Evolutionary conservation across 495 filamentous ascomycete genomes (phyloP).

Genomic region (Darksidea phi): DNA sequence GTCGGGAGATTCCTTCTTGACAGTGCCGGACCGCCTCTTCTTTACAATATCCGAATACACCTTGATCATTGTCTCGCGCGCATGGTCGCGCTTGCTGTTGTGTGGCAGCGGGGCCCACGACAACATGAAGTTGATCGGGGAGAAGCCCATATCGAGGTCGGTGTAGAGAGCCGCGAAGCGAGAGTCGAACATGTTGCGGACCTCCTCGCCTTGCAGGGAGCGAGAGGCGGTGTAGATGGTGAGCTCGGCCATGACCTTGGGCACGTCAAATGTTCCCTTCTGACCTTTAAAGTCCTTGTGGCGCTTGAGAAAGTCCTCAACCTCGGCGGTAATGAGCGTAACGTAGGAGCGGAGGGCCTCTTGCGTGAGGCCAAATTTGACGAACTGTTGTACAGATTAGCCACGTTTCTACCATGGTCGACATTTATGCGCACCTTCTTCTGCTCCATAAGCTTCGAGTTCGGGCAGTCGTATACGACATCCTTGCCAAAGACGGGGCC

Average conservation of each 20-base stretch:
- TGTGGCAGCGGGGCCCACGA: conserved; percentile 62
- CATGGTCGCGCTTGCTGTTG: conserved; percentile 60
- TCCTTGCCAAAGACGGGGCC: conserved; percentile 63
- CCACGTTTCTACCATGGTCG: not conserved
- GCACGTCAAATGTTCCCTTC: conserved; percentile 55
- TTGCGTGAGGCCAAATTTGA: conserved; percentile 64
- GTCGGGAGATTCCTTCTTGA: conserved; percentile 56
- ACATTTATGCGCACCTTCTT: conserved; percentile 53
- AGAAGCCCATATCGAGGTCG: conserved; percentile 65
- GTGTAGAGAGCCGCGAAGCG: conserved; percentile 64
- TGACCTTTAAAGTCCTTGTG: conserved; percentile 49
- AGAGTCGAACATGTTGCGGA: conserved; percentile 60
- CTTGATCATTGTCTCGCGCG: conserved; percentile 57
- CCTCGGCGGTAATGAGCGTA: conserved; percentile 54
- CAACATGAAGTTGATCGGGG: conserved; percentile 65
- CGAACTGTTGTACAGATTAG: conserved; percentile 49
- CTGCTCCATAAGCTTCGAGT: conserved; percentile 67
- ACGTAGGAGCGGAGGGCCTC: conserved; percentile 65
- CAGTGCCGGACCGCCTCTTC: conserved; percentile 50
- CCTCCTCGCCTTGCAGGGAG: conserved; percentile 64
- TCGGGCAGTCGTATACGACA: conserved; percentile 67
- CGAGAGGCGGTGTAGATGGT: conserved; percentile 67
- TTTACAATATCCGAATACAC: conserved; percentile 62
- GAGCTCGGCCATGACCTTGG: conserved; percentile 58
- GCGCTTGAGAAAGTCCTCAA: conserved; percentile 52